Percentiles rank a stretch among this genome's conserved stretches.
These are phyloP conservation scores for Citrullus colocynthis DNA, from an alignment of 306 rosid species.

Conservation along the genomic window DNA sequence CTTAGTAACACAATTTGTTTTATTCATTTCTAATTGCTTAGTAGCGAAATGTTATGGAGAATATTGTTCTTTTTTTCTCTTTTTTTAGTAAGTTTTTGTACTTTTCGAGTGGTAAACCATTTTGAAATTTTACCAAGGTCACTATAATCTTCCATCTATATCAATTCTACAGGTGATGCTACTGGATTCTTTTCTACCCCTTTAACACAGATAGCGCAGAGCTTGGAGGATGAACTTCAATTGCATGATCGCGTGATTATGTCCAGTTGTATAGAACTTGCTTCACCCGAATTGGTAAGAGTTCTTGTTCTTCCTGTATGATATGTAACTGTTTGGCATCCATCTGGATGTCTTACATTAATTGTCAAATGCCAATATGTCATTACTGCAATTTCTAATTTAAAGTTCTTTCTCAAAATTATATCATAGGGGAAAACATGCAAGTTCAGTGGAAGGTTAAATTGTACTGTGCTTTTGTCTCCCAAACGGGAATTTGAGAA, in stretches of 20 bases:
- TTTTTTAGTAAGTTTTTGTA: neutral
- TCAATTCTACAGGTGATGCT: constrained; percentile 44
- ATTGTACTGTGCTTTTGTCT: constrained; percentile 48
- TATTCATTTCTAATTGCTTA: neutral
- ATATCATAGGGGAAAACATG: constrained; percentile 25
- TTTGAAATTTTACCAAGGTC: neutral
- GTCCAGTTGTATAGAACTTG: constrained; percentile 56
- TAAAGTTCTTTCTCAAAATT: constrained; percentile 5
- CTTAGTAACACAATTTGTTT: neutral
- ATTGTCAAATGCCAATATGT: neutral
- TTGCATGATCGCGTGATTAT: constrained; percentile 20
- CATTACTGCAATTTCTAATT: neutral
- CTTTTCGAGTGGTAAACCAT: neutral
- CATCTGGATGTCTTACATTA: neutral
- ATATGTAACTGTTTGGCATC: constrained; percentile 1
- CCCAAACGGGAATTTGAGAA: constrained; percentile 38
- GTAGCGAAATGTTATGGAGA: neutral
- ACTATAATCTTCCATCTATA: neutral
- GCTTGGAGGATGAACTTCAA: constrained; percentile 30
- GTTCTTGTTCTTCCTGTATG: neutral
- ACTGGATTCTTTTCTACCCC: constrained; percentile 73
- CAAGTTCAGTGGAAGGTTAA: constrained; percentile 35
- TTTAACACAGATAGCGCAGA: constrained; percentile 49
- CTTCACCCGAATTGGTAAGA: constrained; percentile 12
- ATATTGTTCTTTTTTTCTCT: neutral